Evolutionary conservation across 495 filamentous ascomycete species (phyloP), one percentile per base, ranked within the genome.

Genomic region (Hypoxylon rickii): DNA sequence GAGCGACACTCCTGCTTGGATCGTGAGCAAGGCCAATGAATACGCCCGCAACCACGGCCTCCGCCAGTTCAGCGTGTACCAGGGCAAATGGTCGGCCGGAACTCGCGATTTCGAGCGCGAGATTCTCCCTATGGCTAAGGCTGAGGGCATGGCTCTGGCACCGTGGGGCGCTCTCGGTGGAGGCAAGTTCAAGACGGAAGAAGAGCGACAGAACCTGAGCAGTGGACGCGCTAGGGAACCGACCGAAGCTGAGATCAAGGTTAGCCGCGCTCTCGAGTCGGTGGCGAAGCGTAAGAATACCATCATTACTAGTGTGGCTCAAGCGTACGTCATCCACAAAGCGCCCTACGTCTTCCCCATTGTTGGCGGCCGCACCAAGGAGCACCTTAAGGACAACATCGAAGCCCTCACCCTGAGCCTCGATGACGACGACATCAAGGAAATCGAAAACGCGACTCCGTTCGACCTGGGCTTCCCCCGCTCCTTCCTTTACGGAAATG

Each of bases 291-390:
- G 64, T 40, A 83, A 83, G 59, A 73, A 72, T 3, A 79, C 73
- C 41, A 55, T 67, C 47, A 68, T 86, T 29, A 83, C 81, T 8
- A 77, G 76, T 41, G 69, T 91, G 32, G 88, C 89, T 1, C 68
- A 90, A 44, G 88, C 89, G 2, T 92, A 92, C 68, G 84, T 92
- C 3, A 78, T 85, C 67, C 77, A 81, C 66, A 91, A 91, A 69
- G 74, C 85, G 10, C 84, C 87, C 0, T 86, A 90, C 57, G 86
- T 89, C 18, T 92, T 90, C 68, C 88, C 88, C 7, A 84, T 92
- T 45, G 77, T 90, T 17, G 88, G 88, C 11, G 83, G 76, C 4
- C 68, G 82, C 15, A 86, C 73, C 41, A 66, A 81, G 22, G 74
- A 82, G 15, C 84, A 87, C 43, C 64, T 92, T 3, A 83, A 86